Evolutionary conservation across 2,329 filamentous ascomycete species (phyloP).

Genomic region (Truncatella angustata): DNA sequence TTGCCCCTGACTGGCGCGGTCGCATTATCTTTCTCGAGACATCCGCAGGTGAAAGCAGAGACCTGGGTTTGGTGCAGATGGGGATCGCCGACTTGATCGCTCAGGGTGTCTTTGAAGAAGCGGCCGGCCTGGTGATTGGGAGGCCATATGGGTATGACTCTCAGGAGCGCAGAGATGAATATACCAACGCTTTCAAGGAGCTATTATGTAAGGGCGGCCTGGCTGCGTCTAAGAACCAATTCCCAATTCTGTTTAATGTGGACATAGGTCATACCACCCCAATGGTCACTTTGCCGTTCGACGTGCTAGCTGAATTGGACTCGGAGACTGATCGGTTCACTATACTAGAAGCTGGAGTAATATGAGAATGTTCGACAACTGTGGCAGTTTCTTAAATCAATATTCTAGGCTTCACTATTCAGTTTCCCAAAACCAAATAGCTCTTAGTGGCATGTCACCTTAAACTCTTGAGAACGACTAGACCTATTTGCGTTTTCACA

Average conservation of each 20-base stretch:
- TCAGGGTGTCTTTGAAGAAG: conserved; percentile 39
- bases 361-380: no score
- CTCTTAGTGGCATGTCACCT: no score
- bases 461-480: no score
- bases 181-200: conserved; percentile 28
- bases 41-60: conserved; percentile 28
- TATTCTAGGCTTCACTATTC: no score
- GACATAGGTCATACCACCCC: conserved; percentile 43
- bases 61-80: conserved; percentile 26
- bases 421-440: no score
- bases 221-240: conserved; percentile 25
- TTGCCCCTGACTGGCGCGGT: conserved; percentile 36
- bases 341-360: conserved; percentile 23
- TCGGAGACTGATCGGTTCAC: conserved; percentile 34
- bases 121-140: conserved; percentile 39
- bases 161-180: conserved; percentile 23
- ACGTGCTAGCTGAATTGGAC: conserved; percentile 35
- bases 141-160: conserved; percentile 39
- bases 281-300: conserved; percentile 39
- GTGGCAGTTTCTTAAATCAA: no score
- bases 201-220: conserved; percentile 33
- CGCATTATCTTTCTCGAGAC: conserved; percentile 41
- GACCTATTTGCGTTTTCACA: no score
- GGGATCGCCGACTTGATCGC: conserved; percentile 40
- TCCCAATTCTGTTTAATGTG: conserved; percentile 40